Evolutionary conservation across 108 stramenopile species (phyloP).

Genomic region (Cyclostephanos invisitatus): DNA sequence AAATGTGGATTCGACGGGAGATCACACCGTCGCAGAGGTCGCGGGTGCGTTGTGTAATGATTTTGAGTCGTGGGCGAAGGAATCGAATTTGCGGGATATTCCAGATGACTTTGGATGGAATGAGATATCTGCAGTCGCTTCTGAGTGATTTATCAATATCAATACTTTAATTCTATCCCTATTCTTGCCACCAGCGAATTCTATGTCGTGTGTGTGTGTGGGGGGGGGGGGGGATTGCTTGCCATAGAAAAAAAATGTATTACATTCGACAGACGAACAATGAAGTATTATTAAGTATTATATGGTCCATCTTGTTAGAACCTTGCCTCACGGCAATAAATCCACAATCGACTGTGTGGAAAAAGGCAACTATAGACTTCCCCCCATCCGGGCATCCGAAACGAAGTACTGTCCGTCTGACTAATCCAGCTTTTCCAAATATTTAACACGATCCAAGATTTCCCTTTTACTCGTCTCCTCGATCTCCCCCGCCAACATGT

Average conservation of each 20-base stretch:
- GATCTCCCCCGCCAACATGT: slow-evolving; percentile 98
- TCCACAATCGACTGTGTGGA: not conserved
- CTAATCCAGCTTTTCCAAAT: slow-evolving; percentile 91
- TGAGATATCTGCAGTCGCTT: slow-evolving; percentile 54
- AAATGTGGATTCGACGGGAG: slow-evolving; percentile 5
- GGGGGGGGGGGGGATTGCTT: too few species aligned
- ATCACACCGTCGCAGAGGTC: slow-evolving; percentile 63
- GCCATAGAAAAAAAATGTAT: too few species aligned
- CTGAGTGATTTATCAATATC: not conserved
- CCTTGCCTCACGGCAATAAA: too few species aligned
- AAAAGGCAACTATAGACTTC: not conserved
- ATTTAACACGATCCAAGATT: slow-evolving; percentile 89
- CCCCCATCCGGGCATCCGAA: not conserved
- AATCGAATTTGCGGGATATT: slow-evolving; percentile 54
- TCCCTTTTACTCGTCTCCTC: slow-evolving; percentile 92
- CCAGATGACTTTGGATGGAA: slow-evolving; percentile 79
- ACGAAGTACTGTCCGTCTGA: not conserved
- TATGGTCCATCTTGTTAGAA: not conserved
- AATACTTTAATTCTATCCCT: too few species aligned
- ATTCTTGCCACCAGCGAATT: not conserved
- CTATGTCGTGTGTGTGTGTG: too few species aligned
- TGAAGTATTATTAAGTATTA: too few species aligned
- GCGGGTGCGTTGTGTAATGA: slow-evolving; percentile 62
- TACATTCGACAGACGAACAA: too few species aligned
- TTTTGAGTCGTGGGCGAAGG: slow-evolving; percentile 64